These are phyloP conservation scores for Sclerotinia subarctica DNA, from an alignment of 2,329 filamentous ascomycete genomes.

Conservation along the genomic window DNA sequence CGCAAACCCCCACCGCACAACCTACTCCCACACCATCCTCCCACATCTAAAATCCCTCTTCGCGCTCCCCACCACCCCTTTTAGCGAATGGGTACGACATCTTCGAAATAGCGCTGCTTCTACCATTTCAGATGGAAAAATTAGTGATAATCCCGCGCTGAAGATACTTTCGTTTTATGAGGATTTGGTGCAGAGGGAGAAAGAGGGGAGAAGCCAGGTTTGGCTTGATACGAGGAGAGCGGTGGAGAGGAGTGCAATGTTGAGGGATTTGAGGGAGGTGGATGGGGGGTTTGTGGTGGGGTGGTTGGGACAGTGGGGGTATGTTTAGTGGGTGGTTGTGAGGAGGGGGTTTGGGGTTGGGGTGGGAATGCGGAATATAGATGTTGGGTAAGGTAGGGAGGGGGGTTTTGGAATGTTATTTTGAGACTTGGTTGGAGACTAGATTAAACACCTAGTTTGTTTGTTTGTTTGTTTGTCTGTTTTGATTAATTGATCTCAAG, in stretches of 20 bases:
- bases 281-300: neutral
- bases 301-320: conserved; percentile 9
- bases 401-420: too few species aligned
- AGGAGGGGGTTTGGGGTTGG: neutral
- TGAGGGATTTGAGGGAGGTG: neutral
- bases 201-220: neutral
- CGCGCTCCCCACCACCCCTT: neutral
- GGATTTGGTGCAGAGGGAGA: neutral
- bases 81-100: neutral
- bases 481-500: too few species aligned
- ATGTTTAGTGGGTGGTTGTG: too few species aligned
- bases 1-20: conserved; percentile 3
- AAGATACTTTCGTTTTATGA: conserved; percentile 10
- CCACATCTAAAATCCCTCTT: neutral
- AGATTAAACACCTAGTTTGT: too few species aligned
- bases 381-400: neutral
- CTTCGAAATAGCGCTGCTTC: neutral
- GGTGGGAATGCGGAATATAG: too few species aligned
- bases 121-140: neutral
- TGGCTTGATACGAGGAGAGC: conserved; percentile 7
- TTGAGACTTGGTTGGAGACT: neutral
- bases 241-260: neutral
- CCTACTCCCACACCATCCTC: neutral
- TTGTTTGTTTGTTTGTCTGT: too few species aligned
- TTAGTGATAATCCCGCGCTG: neutral